phyloP scores from a whole-genome alignment of 441 rosid species.

The Isatis lusitanica region DNA sequence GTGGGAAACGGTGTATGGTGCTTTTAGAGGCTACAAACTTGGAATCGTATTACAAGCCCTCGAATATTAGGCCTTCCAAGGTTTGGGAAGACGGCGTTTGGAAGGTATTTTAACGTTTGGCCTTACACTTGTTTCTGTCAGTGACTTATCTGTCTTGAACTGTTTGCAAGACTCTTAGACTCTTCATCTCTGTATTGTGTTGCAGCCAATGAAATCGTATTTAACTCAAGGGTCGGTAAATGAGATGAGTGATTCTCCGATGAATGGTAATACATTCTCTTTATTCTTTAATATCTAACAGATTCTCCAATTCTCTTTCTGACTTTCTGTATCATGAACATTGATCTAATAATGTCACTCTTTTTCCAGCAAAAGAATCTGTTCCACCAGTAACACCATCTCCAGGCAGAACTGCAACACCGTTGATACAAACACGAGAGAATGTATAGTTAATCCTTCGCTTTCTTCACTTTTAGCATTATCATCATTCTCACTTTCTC shows the following conservation, averaged over 20 bases:
- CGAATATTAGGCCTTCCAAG: slow-evolving; percentile 55
- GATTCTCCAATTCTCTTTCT: background rate
- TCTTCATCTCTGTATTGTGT: background rate
- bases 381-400: background rate
- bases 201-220: slow-evolving; percentile 45
- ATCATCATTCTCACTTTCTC: background rate
- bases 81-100: slow-evolving; percentile 34
- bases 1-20: slow-evolving; percentile 44
- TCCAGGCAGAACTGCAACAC: background rate
- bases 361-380: background rate
- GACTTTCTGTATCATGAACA: background rate
- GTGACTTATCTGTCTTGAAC: background rate
- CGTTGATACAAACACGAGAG: background rate
- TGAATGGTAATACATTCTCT: background rate
- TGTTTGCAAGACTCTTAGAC: background rate
- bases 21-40: slow-evolving; percentile 46
- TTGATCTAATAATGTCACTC: background rate
- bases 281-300: background rate
- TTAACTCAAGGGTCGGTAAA: slow-evolving; percentile 30
- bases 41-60: slow-evolving; percentile 29
- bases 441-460: background rate
- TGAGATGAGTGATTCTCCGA: background rate
- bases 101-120: background rate
- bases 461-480: background rate
- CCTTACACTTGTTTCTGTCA: background rate